phyloP scores from a whole-genome alignment of 495 filamentous ascomycete genomes.

The Neurospora tetraspora region DNA sequence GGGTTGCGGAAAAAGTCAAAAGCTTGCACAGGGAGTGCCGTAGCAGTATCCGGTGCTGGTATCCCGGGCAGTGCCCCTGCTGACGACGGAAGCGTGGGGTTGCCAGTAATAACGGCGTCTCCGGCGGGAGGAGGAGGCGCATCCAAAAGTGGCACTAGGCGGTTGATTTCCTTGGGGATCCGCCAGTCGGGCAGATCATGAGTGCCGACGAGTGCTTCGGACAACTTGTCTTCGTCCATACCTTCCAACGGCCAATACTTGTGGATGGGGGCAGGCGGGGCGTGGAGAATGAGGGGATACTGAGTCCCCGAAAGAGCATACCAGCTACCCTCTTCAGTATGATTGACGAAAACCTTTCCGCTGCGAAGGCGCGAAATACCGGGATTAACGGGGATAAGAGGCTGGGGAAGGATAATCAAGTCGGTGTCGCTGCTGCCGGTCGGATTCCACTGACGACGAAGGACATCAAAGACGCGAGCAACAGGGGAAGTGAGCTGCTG shows the following conservation, averaged over 20 bases:
- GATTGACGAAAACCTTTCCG: slow-evolving; percentile 73
- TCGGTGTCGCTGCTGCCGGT: slow-evolving; percentile 43
- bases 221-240: slow-evolving; percentile 19
- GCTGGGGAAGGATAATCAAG: slow-evolving; percentile 80
- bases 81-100: neutral
- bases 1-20: slow-evolving; percentile 33
- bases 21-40: neutral
- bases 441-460: slow-evolving; percentile 51
- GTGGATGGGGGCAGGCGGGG: slow-evolving; percentile 57
- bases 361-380: slow-evolving; percentile 49
- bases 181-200: slow-evolving; percentile 29
- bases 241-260: slow-evolving; percentile 43
- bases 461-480: slow-evolving; percentile 83
- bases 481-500: slow-evolving; percentile 75
- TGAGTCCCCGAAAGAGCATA: slow-evolving; percentile 84
- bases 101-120: neutral
- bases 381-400: slow-evolving; percentile 51
- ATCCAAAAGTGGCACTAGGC: neutral
- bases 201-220: slow-evolving; percentile 28
- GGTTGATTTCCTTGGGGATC: neutral
- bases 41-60: neutral
- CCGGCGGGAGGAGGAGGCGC: neutral
- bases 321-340: slow-evolving; percentile 76
- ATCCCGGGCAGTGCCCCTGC: neutral
- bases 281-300: slow-evolving; percentile 75